Base-by-base conservation (phyloP, 495 filamentous ascomycete species). In the Penicillium goetzii region DNA sequence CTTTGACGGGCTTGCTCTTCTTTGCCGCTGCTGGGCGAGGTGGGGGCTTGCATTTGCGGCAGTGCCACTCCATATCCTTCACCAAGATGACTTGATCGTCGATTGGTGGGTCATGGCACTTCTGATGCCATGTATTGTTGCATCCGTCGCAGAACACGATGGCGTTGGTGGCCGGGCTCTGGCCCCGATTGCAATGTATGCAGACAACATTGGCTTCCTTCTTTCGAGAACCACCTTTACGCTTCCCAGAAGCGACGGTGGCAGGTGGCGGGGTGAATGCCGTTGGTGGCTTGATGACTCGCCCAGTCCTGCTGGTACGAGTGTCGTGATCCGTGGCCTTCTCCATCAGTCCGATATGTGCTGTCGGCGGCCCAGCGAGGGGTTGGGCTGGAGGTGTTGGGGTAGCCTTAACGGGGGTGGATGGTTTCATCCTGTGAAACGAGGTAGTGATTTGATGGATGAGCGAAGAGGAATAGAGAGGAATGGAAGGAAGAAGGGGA, bases 81-180 rank as follows among this genome's bases (percentile, higher is more conserved):
- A 87, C 80, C 15, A 79, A 71, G 4, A 96, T 85, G 9, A 90
- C 86, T 12, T 90, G 84, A 61, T 88, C 84, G 9, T 82, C 80
- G 65, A 99, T 93, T 5, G 83, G 84, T 0, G 95, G 93, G 65
- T 95, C 86, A 74, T 97, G 93, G 69, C 95, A 98, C 63, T 85
- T 84, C 74, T 97, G 93, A 74, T 99, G 95, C 86, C 93, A 99
- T 17, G 89, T 85, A 12, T 81, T 82, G 71, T 95, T 93, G 79
- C 95, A 99, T 14, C 87, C 89, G 74, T 97, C 93, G 77, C 95
- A 99, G 72, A 97, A 95, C 9, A 98, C 95, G 59, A 99, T 97
- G 78, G 87, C 84, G 74, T 99, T 99, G 61, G 72, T 86, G 19
- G 81, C 72, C 0, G 92, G 90, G 59, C 88, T 91, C 55, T 91